A percentile compares a stretch with the other conserved stretches of the same genome.
Conservation (phyloP, 768 basidiomycete genomes). For the Coprinopsis cinerea region DNA sequence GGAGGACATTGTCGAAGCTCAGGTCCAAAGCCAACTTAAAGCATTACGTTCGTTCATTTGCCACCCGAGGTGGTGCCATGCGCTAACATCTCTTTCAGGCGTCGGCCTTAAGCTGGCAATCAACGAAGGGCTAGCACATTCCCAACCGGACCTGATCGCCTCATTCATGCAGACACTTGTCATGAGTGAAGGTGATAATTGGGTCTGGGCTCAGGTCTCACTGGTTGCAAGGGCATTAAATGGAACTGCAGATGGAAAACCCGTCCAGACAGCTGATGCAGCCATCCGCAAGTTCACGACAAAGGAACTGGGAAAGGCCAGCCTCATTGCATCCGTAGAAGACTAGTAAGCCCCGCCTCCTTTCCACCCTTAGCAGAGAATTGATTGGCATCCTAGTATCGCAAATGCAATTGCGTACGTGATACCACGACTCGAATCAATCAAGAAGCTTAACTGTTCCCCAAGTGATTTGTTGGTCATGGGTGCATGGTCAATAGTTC, state of each 20-base stretch:
- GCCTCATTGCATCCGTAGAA: slow-evolving; percentile 74
- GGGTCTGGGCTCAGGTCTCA: slow-evolving; percentile 70
- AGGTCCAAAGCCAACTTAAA: slow-evolving; percentile 70
- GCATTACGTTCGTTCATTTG: slow-evolving; percentile 55
- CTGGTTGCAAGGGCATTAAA: slow-evolving; percentile 67
- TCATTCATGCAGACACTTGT: slow-evolving; percentile 92
- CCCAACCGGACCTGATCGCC: slow-evolving; percentile 80
- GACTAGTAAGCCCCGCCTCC: slow-evolving; percentile 65
- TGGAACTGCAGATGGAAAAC: slow-evolving; percentile 59
- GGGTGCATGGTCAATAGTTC: slow-evolving; percentile 68
- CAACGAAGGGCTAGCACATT: slow-evolving; percentile 76
- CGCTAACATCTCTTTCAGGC: slow-evolving; percentile 29
- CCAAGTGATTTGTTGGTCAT: slow-evolving; percentile 70
- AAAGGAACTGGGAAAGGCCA: slow-evolving; percentile 74
- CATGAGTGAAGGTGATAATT: slow-evolving; percentile 94
- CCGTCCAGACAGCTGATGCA: slow-evolving; percentile 67
- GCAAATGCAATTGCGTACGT: slow-evolving; percentile 75
- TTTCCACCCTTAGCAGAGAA: slow-evolving; percentile 2
- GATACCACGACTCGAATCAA: background rate
- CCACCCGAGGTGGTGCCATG: background rate
- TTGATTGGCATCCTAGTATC: slow-evolving; percentile 40
- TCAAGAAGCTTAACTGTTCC: background rate
- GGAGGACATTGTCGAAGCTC: slow-evolving; percentile 61
- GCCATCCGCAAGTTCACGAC: slow-evolving; percentile 87
- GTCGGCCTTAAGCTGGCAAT: slow-evolving; percentile 90